Evolutionary conservation across 495 filamentous ascomycete species (phyloP).

Genomic region (Hypoxylon rickii): DNA sequence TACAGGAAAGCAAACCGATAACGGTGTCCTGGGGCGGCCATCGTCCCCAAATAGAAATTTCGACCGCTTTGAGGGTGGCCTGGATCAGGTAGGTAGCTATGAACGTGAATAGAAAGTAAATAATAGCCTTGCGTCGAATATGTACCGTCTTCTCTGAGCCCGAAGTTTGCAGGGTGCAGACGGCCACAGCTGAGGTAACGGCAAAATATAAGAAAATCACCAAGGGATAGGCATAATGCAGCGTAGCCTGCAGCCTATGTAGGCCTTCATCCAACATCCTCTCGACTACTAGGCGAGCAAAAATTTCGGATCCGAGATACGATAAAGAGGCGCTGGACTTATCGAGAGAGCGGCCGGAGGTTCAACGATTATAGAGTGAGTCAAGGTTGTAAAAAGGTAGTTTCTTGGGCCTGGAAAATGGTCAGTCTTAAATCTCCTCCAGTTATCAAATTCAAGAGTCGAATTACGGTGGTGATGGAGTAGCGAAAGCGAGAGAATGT

Average conservation of each 20-base stretch:
- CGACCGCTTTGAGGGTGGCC: slow-evolving; percentile 46
- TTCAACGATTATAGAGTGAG: slow-evolving; percentile 5
- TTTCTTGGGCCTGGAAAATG: too few relatives aligned
- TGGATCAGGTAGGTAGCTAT: slow-evolving; percentile 57
- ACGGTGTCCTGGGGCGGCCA: slow-evolving; percentile 53
- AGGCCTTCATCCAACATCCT: slow-evolving; percentile 23
- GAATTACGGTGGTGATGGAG: slow-evolving; percentile 8
- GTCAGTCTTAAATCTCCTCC: too few relatives aligned
- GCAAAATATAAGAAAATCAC: slow-evolving; percentile 61
- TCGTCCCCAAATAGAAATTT: slow-evolving; percentile 42
- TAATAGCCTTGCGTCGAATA: slow-evolving; percentile 50
- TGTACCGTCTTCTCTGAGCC: slow-evolving; percentile 43
- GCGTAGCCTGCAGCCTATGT: slow-evolving; percentile 28
- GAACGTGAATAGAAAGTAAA: slow-evolving; percentile 52
- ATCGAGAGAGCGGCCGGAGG: background rate
- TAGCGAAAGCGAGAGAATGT: slow-evolving; percentile 1
- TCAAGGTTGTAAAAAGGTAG: slow-evolving; percentile 7
- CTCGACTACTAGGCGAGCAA: slow-evolving; percentile 14
- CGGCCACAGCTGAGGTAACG: slow-evolving; percentile 52
- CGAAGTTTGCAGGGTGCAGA: slow-evolving; percentile 60
- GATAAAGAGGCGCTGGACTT: background rate
- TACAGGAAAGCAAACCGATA: slow-evolving; percentile 58
- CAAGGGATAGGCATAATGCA: slow-evolving; percentile 62
- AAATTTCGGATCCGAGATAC: background rate
- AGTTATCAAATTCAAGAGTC: too few relatives aligned